Evolutionary conservation across 345 rosid genomes (phyloP).

Genomic region (Ailanthus altissimus): DNA sequence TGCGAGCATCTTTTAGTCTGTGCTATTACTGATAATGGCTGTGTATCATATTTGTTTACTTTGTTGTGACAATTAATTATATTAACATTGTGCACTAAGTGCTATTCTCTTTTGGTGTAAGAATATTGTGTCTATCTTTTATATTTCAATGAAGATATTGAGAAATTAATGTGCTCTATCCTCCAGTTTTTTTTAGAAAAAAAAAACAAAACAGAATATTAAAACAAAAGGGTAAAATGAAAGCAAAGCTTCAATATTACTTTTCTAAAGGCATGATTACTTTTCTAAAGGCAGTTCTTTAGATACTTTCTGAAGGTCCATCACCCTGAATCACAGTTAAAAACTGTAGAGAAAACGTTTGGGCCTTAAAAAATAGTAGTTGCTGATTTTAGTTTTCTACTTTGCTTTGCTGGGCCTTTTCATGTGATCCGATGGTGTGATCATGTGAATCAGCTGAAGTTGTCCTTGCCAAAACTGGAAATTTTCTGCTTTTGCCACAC

Average conservation of each 20-base stretch:
- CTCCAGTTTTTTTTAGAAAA: too few species aligned
- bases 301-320: neutral
- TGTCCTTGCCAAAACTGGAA: neutral
- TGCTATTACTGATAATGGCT: too few species aligned
- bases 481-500: neutral
- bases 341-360: neutral
- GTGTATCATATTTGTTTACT: too few species aligned
- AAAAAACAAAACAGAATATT: too few species aligned
- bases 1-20: neutral
- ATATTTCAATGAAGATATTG: too few species aligned
- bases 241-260: too few species aligned
- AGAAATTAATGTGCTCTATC: too few species aligned
- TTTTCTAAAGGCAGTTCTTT: neutral
- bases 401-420: slow-evolving; percentile 11
- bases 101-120: too few species aligned
- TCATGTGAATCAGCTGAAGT: slow-evolving; percentile 11
- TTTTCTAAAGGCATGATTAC: neutral
- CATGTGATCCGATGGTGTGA: neutral
- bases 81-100: too few species aligned
- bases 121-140: too few species aligned
- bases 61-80: too few species aligned
- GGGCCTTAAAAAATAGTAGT: neutral
- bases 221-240: too few species aligned
- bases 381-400: neutral
- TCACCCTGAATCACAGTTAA: neutral